Evolutionary conservation across 306 rosid genomes (phyloP), one percentile per base, ranked within the genome.

Genomic region (Alnus glutinosa): DNA sequence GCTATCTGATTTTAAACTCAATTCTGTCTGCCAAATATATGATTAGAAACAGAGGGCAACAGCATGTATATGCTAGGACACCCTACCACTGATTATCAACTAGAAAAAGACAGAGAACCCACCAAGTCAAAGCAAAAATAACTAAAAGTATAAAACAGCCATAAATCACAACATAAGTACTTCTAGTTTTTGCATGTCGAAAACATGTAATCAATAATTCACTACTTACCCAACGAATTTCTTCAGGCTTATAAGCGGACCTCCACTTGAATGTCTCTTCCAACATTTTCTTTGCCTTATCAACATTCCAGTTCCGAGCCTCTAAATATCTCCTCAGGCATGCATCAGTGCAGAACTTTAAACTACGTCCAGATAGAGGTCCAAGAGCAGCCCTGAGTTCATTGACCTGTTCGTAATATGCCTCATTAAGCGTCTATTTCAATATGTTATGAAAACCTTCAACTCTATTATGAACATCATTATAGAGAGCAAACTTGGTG

Each of bases 241-340:
- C 98, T 83, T 95, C 97, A 1, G 98, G 97, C 85, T 88, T 92
- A 66, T 84, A 95, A 70, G 88, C 64, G 46, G 90, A 79, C 86
- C 98, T 91, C 98, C 98, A 95, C 81, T 82, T 86, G 54, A 95
- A 89, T 15, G 98, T 64, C 74, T 90, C 98, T 77, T 91, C 89
- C 30, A 95, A 34, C 97, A 92, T 89, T 84, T 93, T 95, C 96
- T 87, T 92, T 44, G 97, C 66, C 81, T 95, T 91, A 2, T 91
- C 89, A 47, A 91, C 77, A 76, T 90, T 89, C 97, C 98, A 94
- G 82, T 82, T 91, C 55, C 98, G 80, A 23, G 97, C 98, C 68
- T 85, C 98, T 67, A 94, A 74, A 76, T 92, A 92, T 81, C 97
- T 92, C 88, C 92, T 76, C 23, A 92, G 87, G 78, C 98, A 94